A percentile compares a stretch with the other conserved stretches of the same genome.
phyloP scores from a whole-genome alignment of 106 monocot genomes.

The Phalaenopsis aphrodite region DNA sequence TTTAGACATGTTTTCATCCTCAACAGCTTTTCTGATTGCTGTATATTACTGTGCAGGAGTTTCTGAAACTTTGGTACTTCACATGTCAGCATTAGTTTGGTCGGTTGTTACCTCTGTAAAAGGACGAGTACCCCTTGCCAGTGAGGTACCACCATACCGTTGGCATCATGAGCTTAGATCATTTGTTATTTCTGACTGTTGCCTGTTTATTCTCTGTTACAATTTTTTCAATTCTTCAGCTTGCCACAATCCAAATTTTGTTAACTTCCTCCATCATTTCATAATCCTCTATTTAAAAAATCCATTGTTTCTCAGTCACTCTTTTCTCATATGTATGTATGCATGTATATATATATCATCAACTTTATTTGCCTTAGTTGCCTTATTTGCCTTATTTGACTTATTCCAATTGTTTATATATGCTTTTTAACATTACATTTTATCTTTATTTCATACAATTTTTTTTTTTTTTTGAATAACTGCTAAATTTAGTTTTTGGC shows the following conservation, averaged over 20 bases:
- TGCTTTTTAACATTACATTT: no score
- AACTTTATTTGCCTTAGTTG: no score
- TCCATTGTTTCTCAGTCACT: no score
- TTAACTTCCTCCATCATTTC: background rate
- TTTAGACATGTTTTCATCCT: background rate
- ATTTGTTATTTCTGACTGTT: background rate
- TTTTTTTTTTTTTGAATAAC: no score
- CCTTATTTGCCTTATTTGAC: no score
- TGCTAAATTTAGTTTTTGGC: no score
- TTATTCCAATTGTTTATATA: no score
- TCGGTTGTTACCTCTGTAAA: slow-evolving; percentile 78
- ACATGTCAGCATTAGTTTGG: slow-evolving; percentile 92
- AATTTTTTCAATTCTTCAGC: background rate
- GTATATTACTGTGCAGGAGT: slow-evolving; percentile 40
- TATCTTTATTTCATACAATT: no score
- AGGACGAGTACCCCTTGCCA: slow-evolving; percentile 85
- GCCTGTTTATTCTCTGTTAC: background rate
- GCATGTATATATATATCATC: no score
- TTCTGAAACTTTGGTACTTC: slow-evolving; percentile 86
- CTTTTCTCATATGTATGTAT: no score
- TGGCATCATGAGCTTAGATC: background rate
- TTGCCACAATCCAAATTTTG: background rate
- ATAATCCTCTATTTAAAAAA: background rate
- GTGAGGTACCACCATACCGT: slow-evolving; percentile 52
- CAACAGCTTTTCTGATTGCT: background rate